A percentile compares a stretch with the other conserved stretches of the same genome.
These are phyloP conservation scores for Plasmodium knowlesi DNA, from an alignment of 169 alveolate species.

Conservation along the genomic window DNA sequence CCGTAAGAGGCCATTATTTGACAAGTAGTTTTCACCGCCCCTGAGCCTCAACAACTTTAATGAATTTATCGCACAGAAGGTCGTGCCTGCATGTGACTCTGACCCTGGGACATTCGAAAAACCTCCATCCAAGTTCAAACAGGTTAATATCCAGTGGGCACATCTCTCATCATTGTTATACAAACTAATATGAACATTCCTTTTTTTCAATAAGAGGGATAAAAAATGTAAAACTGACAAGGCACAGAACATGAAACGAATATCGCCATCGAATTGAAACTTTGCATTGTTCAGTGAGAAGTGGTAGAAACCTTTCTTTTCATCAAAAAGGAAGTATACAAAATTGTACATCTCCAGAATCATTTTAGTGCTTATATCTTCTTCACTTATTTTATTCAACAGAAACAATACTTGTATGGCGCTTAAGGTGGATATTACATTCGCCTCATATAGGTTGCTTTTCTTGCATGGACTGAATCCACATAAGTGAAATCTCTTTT, in stretches of 20 bases:
- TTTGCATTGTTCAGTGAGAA: constrained; percentile 23
- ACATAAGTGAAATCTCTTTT: constrained; percentile 22
- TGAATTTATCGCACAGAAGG: constrained; percentile 78
- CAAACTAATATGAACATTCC: constrained; percentile 16
- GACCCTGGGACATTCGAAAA: constrained; percentile 65
- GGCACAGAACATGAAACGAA: constrained; percentile 63
- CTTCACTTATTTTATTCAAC: constrained; percentile 47
- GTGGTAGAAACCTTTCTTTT: constrained; percentile 46
- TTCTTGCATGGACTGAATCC: constrained; percentile 75
- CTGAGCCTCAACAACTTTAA: constrained; percentile 13
- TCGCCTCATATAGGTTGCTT: constrained; percentile 43
- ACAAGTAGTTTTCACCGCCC: neutral
- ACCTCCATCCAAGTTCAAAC: constrained; percentile 83
- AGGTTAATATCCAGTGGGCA: constrained; percentile 64
- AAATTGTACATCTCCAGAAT: constrained; percentile 52
- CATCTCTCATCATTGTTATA: constrained; percentile 17
- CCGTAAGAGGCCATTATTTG: neutral
- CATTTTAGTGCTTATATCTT: constrained; percentile 48
- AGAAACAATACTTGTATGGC: constrained; percentile 76
- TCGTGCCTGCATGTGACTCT: constrained; percentile 84
- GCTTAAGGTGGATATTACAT: constrained; percentile 71
- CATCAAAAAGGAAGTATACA: constrained; percentile 30
- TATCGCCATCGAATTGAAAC: constrained; percentile 60
- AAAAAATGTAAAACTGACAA: constrained; percentile 24
- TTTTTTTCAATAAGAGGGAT: constrained; percentile 10